Base-by-base conservation (phyloP, 805 yeast genomes). In the Schwanniomyces sp. region DNA sequence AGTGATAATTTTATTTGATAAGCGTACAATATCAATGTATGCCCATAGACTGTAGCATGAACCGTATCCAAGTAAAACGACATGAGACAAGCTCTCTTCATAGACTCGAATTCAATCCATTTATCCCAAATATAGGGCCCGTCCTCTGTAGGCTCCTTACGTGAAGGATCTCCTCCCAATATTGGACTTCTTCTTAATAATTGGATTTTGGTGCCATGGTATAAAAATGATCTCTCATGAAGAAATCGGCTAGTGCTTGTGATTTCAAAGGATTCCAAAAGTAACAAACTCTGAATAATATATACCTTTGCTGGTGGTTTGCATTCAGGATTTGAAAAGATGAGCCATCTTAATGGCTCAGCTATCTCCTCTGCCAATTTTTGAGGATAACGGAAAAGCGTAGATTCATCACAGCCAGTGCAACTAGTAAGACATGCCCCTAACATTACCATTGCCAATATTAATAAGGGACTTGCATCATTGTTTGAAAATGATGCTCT, bases 151-250 rank as follows among this genome's bases (percentile, higher is more conserved):
- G 45, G 46, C 8, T 54, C 59, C 18, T 61, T 59, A 46, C 63
- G 66, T 34, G 63, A 56, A 0, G 76, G 76, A 45, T 72, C 75
- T 9, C 76, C 76, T 6, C 76, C 78, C 11, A 72, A 51, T 10
- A 71, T 45, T 16, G 63, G 64, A n/a, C 59, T 51, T 39, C 66
- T 47, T 38, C 64, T 46, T 7, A 63, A 48, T 9, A 64, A 32
- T 45, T 63, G 66, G n/a, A 63, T 60, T 49, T 63, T 63, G 12
- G 94, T 84, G 5, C 94, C 96, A 62, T 88, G 96, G 57, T 88
- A 92, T 11, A 89, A 69, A 62, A 84, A 89, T 0, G 88, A 85
- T 40, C 96, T 64, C 61, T 88, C 96, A 62, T 88, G 96, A 43
- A 86, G 59, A 32, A 65, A 66, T 51, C 96, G 67, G 34, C 78